These are phyloP conservation scores for Thecaphora frezii DNA, from an alignment of 1,284 basidiomycete species.

Conservation along the genomic window DNA sequence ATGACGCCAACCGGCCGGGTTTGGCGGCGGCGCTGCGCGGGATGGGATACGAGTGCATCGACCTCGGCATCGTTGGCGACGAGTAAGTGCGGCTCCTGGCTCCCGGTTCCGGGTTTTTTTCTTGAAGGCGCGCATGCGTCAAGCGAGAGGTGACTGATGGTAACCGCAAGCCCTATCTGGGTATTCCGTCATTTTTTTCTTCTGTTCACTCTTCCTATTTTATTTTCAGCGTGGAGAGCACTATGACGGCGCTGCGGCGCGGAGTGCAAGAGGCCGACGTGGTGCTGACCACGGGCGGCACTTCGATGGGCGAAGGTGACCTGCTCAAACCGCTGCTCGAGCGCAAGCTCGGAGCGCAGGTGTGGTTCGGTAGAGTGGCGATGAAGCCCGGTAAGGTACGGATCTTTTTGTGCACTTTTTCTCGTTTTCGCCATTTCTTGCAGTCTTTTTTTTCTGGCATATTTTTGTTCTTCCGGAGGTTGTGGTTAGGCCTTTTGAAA, in stretches of 20 bases:
- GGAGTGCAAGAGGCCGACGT: slow-evolving; percentile 72
- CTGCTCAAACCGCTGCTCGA: slow-evolving; percentile 85
- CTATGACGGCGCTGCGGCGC: slow-evolving; percentile 66
- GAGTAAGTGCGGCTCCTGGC: slow-evolving; percentile 62
- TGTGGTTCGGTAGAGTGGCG: slow-evolving; percentile 74
- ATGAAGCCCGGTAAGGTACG: slow-evolving; percentile 61
- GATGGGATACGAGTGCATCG: slow-evolving; percentile 74
- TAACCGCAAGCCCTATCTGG: no score
- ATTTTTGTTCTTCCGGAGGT: no score
- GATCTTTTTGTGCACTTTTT: background rate
- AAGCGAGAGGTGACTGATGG: no score
- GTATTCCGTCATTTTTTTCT: no score
- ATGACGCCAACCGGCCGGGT: slow-evolving; percentile 80
- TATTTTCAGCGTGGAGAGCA: slow-evolving; percentile 64
- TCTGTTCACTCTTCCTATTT: slow-evolving; percentile 58
- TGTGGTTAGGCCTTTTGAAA: no score
- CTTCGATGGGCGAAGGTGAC: slow-evolving; percentile 85
- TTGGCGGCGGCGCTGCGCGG: slow-evolving; percentile 71
- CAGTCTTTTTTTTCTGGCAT: no score
- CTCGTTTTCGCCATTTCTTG: no score
- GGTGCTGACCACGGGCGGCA: slow-evolving; percentile 80
- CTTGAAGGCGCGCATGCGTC: no score
- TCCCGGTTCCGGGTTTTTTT: no score
- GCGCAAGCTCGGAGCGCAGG: slow-evolving; percentile 70
- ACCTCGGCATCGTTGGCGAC: slow-evolving; percentile 78